Percentiles rank a stretch among this genome's conserved stretches.
Conservation (phyloP, 1,139 yeast genomes). For the Lodderomyces parapsilosis region DNA sequence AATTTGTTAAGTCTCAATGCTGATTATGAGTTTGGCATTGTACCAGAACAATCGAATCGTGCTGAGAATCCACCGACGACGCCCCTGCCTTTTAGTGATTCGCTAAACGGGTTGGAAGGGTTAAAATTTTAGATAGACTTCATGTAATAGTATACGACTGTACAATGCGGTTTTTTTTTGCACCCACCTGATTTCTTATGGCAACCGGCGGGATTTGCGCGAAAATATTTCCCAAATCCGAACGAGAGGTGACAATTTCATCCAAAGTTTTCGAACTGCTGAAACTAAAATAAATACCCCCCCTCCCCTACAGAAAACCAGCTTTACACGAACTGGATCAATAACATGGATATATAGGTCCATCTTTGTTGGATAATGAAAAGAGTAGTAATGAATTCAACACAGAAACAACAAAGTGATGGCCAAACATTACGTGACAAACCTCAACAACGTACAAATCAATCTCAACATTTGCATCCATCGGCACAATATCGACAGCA, state of each 20-base stretch:
- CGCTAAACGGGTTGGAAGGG: conserved; percentile 13
- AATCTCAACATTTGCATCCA: conserved; percentile 9
- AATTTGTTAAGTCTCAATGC: conserved; percentile 22
- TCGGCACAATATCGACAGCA: conserved; percentile 6
- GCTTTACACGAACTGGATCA: neutral
- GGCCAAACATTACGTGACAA: neutral
- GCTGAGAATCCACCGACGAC: conserved; percentile 1
- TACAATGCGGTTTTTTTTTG: no score
- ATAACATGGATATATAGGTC: neutral
- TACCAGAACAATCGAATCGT: neutral
- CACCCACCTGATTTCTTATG: no score
- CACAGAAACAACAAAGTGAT: neutral
- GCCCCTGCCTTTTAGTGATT: neutral
- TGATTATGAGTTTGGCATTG: conserved; percentile 20
- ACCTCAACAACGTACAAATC: conserved; percentile 3
- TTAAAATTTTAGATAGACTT: conserved; percentile 10
- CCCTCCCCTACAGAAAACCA: no score
- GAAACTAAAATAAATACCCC: no score
- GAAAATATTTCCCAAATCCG: neutral
- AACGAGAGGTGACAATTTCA: no score
- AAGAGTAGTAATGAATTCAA: neutral
- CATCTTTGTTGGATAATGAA: neutral
- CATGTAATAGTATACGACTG: no score
- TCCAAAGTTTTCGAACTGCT: no score
- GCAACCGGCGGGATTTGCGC: neutral